Evolutionary conservation across 371 early-diverging fungal genomes (phyloP).

Genomic region (Funneliformis caledonium): DNA sequence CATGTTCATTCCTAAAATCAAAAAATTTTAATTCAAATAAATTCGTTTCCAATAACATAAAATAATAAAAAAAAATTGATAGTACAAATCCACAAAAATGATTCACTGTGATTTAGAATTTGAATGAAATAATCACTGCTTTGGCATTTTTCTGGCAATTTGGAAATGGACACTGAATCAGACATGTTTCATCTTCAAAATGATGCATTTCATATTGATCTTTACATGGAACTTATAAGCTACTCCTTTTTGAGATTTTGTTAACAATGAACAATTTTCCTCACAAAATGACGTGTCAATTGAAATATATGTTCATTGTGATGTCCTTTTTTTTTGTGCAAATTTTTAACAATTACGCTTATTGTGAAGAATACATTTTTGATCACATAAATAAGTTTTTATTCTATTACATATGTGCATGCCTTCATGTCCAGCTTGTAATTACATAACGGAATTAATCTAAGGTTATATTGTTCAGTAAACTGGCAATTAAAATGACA

Average conservation of each 20-base stretch:
- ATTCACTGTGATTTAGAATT: not conserved
- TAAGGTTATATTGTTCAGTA: slow-evolving; percentile 18
- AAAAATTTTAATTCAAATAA: not conserved
- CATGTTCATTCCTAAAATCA: slow-evolving; percentile 38
- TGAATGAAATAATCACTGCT: slow-evolving; percentile 44
- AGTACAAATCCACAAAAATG: slow-evolving; percentile 45
- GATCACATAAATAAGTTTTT: slow-evolving; percentile 5
- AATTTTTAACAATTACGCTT: slow-evolving; percentile 15
- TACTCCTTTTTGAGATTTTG: not conserved
- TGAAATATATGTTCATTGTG: slow-evolving; percentile 38
- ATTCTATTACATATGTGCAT: slow-evolving; percentile 5
- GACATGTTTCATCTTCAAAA: slow-evolving; percentile 35
- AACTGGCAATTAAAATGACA: slow-evolving; percentile 43
- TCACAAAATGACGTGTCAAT: slow-evolving; percentile 41
- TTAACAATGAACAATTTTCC: slow-evolving; percentile 41
- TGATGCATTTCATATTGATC: slow-evolving; percentile 9
- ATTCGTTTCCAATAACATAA: not conserved
- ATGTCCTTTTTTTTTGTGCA: slow-evolving; percentile 34
- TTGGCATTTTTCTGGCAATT: slow-evolving; percentile 22
- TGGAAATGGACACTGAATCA: slow-evolving; percentile 27
- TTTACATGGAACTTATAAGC: slow-evolving; percentile 18
- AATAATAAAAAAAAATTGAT: not conserved
- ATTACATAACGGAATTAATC: slow-evolving; percentile 35
- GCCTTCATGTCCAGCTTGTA: slow-evolving; percentile 37
- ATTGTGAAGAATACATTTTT: not conserved